phyloP scores from a whole-genome alignment of 805 yeast species.

The Hanseniaspora meyeri region DNA sequence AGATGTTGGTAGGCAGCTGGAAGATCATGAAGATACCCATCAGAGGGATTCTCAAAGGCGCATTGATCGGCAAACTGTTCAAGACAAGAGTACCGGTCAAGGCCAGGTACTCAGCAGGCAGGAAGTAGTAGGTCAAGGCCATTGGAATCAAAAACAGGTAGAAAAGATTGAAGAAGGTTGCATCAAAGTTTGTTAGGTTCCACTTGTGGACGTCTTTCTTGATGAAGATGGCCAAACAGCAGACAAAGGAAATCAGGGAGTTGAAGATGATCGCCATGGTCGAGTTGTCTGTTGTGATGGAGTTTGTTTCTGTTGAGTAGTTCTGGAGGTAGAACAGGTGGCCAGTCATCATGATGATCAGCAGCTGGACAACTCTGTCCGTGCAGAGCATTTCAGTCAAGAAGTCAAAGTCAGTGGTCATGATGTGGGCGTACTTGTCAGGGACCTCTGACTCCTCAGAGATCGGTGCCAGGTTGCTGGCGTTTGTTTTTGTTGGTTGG shows the following conservation, averaged over 20 bases:
- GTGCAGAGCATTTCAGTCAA: slow-evolving; percentile 13
- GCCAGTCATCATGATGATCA: slow-evolving; percentile 10
- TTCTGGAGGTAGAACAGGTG: slow-evolving; percentile 13
- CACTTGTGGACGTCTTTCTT: not conserved
- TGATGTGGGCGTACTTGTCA: slow-evolving; percentile 1
- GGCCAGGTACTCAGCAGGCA: slow-evolving; percentile 4
- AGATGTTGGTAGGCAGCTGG: slow-evolving; percentile 14
- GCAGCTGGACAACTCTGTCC: slow-evolving; percentile 11
- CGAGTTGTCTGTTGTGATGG: not conserved
- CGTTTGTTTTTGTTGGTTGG: not conserved
- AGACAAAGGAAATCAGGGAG: slow-evolving; percentile 7
- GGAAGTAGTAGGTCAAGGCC: slow-evolving; percentile 5
- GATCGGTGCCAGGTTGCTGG: no score
- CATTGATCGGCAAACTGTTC: slow-evolving; percentile 15
- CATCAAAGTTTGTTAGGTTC: slow-evolving; percentile 9
- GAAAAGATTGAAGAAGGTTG: slow-evolving; percentile 7
- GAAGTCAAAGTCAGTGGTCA: slow-evolving; percentile 10
- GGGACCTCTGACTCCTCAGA: not conserved
- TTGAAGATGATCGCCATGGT: slow-evolving; percentile 6
- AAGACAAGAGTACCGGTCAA: slow-evolving; percentile 11
- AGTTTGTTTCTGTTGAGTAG: not conserved
- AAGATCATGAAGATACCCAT: slow-evolving; percentile 21
- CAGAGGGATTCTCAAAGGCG: slow-evolving; percentile 18
- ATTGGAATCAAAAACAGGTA: slow-evolving; percentile 11
- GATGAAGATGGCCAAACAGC: slow-evolving; percentile 4